These are phyloP conservation scores for Ceratocystis alfenasii DNA, from an alignment of 2,329 filamentous ascomycete genomes.

Conservation along the genomic window DNA sequence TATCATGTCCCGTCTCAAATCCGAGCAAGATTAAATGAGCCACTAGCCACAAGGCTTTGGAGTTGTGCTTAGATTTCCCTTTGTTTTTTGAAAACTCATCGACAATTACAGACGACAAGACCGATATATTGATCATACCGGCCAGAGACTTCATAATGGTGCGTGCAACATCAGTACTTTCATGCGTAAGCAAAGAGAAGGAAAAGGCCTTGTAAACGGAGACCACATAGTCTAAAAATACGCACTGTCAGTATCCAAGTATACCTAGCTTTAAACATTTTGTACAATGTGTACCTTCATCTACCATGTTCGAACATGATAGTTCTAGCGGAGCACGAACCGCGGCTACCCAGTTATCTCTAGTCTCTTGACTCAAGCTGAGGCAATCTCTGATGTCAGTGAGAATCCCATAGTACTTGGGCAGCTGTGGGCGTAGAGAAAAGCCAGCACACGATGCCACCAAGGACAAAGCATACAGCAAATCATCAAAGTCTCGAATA, in stretches of 20 bases:
- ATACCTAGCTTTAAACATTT: too few relatives aligned
- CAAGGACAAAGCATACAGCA: neutral
- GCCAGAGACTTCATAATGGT: conserved; percentile 1
- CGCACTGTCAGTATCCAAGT: neutral
- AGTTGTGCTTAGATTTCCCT: conserved; percentile 27
- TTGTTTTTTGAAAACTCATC: conserved; percentile 28
- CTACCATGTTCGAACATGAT: neutral
- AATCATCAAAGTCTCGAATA: conserved; percentile 1
- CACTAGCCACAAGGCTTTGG: conserved; percentile 49
- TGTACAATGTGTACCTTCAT: neutral
- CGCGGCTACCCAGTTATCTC: neutral
- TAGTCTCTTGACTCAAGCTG: neutral
- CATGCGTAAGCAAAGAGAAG: conserved; percentile 31
- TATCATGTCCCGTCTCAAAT: conserved; percentile 26
- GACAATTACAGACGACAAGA: conserved; percentile 35
- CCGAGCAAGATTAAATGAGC: conserved; percentile 54
- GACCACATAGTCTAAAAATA: neutral
- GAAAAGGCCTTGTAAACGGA: conserved; percentile 31
- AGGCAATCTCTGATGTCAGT: conserved; percentile 2
- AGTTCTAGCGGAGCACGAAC: neutral
- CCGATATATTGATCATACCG: conserved; percentile 11
- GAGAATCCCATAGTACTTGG: neutral
- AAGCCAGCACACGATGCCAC: neutral
- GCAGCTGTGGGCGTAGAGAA: neutral
- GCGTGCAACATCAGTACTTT: neutral